Base-by-base conservation (phyloP, 106 monocot species). In the Dioscorea alata region DNA sequence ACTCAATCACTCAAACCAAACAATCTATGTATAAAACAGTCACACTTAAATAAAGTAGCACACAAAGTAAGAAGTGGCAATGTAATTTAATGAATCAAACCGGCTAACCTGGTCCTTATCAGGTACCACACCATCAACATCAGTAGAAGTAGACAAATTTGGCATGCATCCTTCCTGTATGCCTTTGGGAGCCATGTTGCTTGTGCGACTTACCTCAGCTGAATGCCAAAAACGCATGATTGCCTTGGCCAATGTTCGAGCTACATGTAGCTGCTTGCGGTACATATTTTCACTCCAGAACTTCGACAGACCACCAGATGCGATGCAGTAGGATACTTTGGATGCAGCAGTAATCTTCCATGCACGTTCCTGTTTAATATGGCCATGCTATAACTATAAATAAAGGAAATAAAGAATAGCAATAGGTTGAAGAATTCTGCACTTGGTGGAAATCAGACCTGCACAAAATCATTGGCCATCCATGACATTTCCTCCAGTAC, bases 401-500 rank as follows among this genome's bases (percentile, higher is more conserved):
- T 54, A 16, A 54, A 42, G 42, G 42, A 8, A 42, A 42, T 33
- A 15, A 33, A 31, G 1, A 31, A 6, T 12, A 49, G 28, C 28
- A 25, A 32, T 12, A 16, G 56, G 21, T 35, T 56, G 28, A 59
- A 68, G 49, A 6, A 33, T 49, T 56, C 18, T 42, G 10, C 6
- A 42, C 0, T n/a, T n/a, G 5, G 10, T 42, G 42, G 59, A 69
- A 60, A 77, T 33, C 57, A 68, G 6, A 99, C 99, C 93, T 99
- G 99, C 83, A 79, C 86, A 63, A 99, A 99, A 71, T 99, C 99
- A 88, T 93, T 99, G 73, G 99, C 93, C 80, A 93, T 73, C 99
- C 99, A 99, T 68, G 83, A 71, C 99, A 99, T 99, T 76, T 99
- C 99, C 74, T 99, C 99, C 10, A 99, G 81, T 31, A 99, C 93